Evolutionary conservation across 768 basidiomycete genomes (phyloP).

Genomic region (Lentinus brumalis): DNA sequence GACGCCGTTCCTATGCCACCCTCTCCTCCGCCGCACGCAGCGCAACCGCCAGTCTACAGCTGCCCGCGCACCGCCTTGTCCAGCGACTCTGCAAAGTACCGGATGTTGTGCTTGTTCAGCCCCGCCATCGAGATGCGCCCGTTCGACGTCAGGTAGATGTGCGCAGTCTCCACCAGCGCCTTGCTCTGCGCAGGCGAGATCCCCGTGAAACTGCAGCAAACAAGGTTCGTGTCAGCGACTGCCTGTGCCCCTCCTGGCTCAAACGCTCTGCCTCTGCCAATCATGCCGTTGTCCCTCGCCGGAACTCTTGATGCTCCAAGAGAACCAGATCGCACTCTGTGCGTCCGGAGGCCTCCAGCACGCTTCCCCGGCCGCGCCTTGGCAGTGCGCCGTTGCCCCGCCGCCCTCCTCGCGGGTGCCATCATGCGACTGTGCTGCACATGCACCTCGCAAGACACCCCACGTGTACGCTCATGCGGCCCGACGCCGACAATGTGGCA

Average conservation of each 20-base stretch:
- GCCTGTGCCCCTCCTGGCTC: constrained; percentile 1
- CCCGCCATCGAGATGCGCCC: constrained; percentile 96
- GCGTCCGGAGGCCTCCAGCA: not conserved
- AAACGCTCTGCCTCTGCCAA: constrained; percentile 14
- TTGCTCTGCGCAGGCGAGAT: constrained; percentile 67
- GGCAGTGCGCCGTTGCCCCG: not conserved
- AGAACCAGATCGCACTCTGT: not conserved
- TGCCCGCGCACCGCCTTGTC: constrained; percentile 65
- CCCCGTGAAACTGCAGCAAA: constrained; percentile 73
- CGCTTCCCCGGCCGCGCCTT: not conserved
- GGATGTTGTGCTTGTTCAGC: constrained; percentile 77
- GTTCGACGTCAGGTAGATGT: constrained; percentile 85
- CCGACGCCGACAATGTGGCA: not conserved
- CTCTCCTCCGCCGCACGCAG: not conserved
- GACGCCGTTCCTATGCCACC: constrained; percentile 2
- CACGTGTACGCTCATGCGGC: not conserved
- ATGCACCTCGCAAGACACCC: not conserved
- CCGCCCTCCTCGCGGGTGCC: not conserved
- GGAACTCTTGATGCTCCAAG: constrained; percentile 16
- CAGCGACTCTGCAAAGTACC: constrained; percentile 69
- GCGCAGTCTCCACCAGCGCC: constrained; percentile 67
- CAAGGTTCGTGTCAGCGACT: constrained; percentile 3
- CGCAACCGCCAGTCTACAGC: constrained; percentile 28
- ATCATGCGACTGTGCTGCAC: not conserved
- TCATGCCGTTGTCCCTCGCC: constrained; percentile 3